phyloP scores from a whole-genome alignment of 2,329 filamentous ascomycete genomes.

The Trichoderma guizhouense region DNA sequence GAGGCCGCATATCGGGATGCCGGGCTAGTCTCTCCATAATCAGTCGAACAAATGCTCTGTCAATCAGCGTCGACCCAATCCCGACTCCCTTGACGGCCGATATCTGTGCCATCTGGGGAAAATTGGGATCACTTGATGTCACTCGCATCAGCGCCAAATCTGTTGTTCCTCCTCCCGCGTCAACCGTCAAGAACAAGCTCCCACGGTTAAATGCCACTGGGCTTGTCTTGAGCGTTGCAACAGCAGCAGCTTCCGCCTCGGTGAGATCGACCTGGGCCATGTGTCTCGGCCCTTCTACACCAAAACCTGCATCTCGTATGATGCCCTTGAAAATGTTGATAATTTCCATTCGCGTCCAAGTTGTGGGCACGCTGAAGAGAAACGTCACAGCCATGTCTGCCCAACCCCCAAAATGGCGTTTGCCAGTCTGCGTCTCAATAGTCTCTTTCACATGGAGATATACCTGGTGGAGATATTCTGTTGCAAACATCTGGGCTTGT shows the following conservation, averaged over 20 bases:
- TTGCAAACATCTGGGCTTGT: slow-evolving; percentile 34
- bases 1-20: not conserved
- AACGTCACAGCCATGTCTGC: slow-evolving; percentile 47
- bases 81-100: slow-evolving; percentile 43
- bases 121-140: slow-evolving; percentile 27
- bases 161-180: slow-evolving; percentile 46
- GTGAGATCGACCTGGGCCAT: slow-evolving; percentile 43
- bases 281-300: slow-evolving; percentile 38
- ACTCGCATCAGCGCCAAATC: slow-evolving; percentile 45
- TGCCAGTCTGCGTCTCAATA: slow-evolving; percentile 39
- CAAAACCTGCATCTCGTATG: slow-evolving; percentile 48
- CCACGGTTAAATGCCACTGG: slow-evolving; percentile 36
- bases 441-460: slow-evolving; percentile 48
- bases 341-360: slow-evolving; percentile 48
- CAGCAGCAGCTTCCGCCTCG: slow-evolving; percentile 47
- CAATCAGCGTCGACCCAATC: slow-evolving; percentile 46
- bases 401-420: slow-evolving; percentile 40
- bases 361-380: slow-evolving; percentile 56
- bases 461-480: slow-evolving; percentile 47
- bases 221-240: slow-evolving; percentile 44
- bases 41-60: slow-evolving; percentile 39
- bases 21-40: slow-evolving; percentile 34
- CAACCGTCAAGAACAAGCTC: slow-evolving; percentile 42
- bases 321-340: slow-evolving; percentile 50
- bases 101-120: slow-evolving; percentile 34